Evolutionary conservation across 2,329 filamentous ascomycete genomes (phyloP).

Genomic region (Zopfia rhizophila): DNA sequence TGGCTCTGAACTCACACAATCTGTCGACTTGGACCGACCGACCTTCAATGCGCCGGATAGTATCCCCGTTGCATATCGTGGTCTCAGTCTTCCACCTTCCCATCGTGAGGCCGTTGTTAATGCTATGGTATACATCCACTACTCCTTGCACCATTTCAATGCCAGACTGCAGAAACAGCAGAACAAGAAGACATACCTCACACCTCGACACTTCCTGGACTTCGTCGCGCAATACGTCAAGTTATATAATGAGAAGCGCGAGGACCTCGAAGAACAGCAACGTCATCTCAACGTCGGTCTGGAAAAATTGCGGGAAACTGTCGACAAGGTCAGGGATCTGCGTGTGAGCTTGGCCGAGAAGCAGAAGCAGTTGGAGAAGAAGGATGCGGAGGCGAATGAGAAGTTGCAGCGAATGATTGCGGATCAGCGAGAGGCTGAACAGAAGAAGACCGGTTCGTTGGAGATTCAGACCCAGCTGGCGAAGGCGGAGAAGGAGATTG

Average conservation of each 20-base stretch:
- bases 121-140: conserved; percentile 98
- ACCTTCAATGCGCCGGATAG: conserved; percentile 89
- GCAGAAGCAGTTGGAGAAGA: conserved; percentile 90
- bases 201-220: conserved; percentile 95
- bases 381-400: conserved; percentile 95
- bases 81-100: conserved; percentile 82
- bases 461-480: conserved; percentile 89
- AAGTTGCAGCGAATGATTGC: conserved; percentile 97
- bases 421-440: conserved; percentile 93
- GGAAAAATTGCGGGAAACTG: conserved; percentile 95
- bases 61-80: conserved; percentile 91
- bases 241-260: conserved; percentile 97
- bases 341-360: conserved; percentile 92
- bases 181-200: conserved; percentile 90
- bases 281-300: conserved; percentile 97
- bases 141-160: conserved; percentile 93
- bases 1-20: conserved; percentile 91
- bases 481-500: conserved; percentile 89
- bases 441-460: conserved; percentile 85
- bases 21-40: conserved; percentile 91
- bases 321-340: conserved; percentile 95
- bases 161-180: conserved; percentile 88
- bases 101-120: conserved; percentile 95
- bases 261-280: conserved; percentile 98
- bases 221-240: conserved; percentile 98